Evolutionary conservation across 192 early-diverging fungal species (phyloP).

Genomic region (Spinellus fusiger): DNA sequence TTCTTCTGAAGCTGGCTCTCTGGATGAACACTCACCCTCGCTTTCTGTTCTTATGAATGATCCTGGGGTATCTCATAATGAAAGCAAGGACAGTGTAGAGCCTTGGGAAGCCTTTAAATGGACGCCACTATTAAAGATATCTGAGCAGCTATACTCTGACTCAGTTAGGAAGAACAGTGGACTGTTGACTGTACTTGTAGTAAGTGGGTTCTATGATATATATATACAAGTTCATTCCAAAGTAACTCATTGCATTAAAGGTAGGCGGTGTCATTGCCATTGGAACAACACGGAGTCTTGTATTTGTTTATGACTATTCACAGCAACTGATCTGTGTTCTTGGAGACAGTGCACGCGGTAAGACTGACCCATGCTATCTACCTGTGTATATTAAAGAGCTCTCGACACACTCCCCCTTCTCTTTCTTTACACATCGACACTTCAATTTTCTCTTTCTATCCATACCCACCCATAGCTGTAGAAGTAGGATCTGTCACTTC

Average conservation of each 20-base stretch:
- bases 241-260: neutral
- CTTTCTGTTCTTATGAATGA: slow-evolving; percentile 7
- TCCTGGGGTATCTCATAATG: neutral
- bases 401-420: neutral
- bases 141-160: slow-evolving; percentile 48
- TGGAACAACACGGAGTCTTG: slow-evolving; percentile 49
- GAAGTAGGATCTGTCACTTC: slow-evolving; percentile 51
- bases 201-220: slow-evolving; percentile 9
- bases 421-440: neutral
- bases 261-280: slow-evolving; percentile 52
- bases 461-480: slow-evolving; percentile 28
- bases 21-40: neutral
- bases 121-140: slow-evolving; percentile 48
- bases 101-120: slow-evolving; percentile 55
- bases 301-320: slow-evolving; percentile 49
- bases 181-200: slow-evolving; percentile 34
- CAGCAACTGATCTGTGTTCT: slow-evolving; percentile 43
- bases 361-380: neutral
- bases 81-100: slow-evolving; percentile 21
- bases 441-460: slow-evolving; percentile 23
- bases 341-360: slow-evolving; percentile 29
- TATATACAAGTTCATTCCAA: neutral
- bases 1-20: neutral
- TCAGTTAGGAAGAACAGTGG: slow-evolving; percentile 35
- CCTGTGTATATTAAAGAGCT: neutral